Percentiles rank a stretch among this genome's conserved stretches.
These are phyloP conservation scores for Blastobotrys terrestris DNA, from an alignment of 805 yeast species.

Conservation along the genomic window DNA sequence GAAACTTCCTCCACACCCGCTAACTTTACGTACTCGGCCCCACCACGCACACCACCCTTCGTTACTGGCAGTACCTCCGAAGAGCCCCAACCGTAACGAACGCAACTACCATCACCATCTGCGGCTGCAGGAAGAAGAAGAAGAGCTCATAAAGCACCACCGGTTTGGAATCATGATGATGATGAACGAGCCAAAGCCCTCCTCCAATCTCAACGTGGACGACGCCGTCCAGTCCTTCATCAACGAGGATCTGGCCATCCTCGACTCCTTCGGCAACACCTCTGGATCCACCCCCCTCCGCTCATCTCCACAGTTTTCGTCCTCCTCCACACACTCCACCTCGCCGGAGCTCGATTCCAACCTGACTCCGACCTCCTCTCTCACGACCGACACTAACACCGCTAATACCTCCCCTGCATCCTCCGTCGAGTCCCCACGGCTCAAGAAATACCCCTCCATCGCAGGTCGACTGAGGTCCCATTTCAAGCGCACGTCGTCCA, in stretches of 20 bases:
- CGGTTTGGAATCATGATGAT: neutral
- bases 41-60: constrained; percentile 1
- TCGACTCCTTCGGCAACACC: constrained; percentile 22
- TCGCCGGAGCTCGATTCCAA: neutral
- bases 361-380: neutral
- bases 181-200: neutral
- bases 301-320: neutral
- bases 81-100: neutral
- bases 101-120: neutral
- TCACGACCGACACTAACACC: neutral
- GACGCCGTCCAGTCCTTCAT: constrained; percentile 29
- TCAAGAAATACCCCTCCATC: neutral
- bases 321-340: neutral
- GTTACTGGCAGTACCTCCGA: constrained; percentile 1
- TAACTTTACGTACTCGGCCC: neutral
- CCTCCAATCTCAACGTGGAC: constrained; percentile 16
- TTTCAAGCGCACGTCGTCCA: neutral
- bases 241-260: constrained; percentile 26
- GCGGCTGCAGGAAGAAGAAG: neutral
- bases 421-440: neutral
- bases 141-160: neutral
- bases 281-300: neutral
- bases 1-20: neutral
- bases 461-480: neutral
- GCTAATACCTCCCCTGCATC: neutral